These are phyloP conservation scores for Amauroascus niger DNA, from an alignment of 2,329 filamentous ascomycete genomes.

Conservation along the genomic window DNA sequence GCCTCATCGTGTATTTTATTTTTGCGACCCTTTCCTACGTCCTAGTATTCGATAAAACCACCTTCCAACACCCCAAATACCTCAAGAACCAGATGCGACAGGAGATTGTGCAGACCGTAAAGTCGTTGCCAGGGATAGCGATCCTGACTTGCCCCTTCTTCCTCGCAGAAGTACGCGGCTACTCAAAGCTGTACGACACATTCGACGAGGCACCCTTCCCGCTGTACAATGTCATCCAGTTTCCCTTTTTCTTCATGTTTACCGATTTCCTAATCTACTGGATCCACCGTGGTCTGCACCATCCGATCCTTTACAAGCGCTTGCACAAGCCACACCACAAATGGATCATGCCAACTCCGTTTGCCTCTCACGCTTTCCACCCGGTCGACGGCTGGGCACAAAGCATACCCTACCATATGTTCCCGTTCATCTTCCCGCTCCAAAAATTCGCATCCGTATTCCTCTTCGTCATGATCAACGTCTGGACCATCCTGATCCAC, in stretches of 20 bases:
- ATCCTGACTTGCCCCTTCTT: constrained; percentile 73
- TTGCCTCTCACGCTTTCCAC: constrained; percentile 88
- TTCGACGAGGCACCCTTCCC: constrained; percentile 61
- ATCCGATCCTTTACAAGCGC: constrained; percentile 69
- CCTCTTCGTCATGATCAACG: constrained; percentile 85
- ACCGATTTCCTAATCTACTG: constrained; percentile 88
- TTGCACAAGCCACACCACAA: constrained; percentile 98
- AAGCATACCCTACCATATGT: constrained; percentile 83
- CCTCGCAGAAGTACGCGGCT: constrained; percentile 71
- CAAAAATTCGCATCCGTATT: constrained; percentile 81
- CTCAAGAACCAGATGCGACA: constrained; percentile 84
- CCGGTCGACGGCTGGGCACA: constrained; percentile 84
- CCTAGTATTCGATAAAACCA: constrained; percentile 85
- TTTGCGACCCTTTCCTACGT: constrained; percentile 75
- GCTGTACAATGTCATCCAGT: constrained; percentile 73
- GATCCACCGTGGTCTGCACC: constrained; percentile 79
- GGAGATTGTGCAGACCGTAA: constrained; percentile 73
- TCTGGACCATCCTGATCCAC: constrained; percentile 95
- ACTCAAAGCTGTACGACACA: constrained; percentile 79
- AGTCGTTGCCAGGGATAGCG: constrained; percentile 71
- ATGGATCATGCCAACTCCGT: constrained; percentile 98
- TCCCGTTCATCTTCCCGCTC: constrained; percentile 83
- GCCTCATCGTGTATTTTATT: constrained; percentile 71
- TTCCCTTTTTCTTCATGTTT: constrained; percentile 78
- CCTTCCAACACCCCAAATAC: constrained; percentile 82